Conservation (phyloP, 257 asterid species). For the Striga asiatica region DNA sequence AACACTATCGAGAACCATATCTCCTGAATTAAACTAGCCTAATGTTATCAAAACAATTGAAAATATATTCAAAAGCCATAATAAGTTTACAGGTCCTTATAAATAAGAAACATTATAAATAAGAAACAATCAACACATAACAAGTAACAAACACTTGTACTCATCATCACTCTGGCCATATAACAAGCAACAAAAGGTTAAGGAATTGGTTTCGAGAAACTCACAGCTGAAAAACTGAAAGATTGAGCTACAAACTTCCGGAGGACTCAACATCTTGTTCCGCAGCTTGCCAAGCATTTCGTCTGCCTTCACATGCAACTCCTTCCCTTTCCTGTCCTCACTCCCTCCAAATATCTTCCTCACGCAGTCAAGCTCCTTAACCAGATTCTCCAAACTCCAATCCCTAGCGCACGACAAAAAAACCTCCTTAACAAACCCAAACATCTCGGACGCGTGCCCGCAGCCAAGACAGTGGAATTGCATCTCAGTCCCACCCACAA, state of each 20-base stretch:
- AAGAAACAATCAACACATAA: conserved; percentile 4
- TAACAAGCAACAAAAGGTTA: conserved; percentile 6
- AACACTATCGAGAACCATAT: too few species aligned
- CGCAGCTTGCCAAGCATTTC: conserved; percentile 53
- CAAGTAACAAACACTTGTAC: background rate
- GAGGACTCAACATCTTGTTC: conserved; percentile 52
- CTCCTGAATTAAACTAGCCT: background rate
- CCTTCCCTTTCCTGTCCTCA: conserved; percentile 76
- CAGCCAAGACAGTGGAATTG: conserved; percentile 86
- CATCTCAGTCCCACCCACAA: conserved; percentile 66
- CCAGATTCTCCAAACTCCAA: conserved; percentile 54
- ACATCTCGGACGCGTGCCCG: conserved; percentile 78
- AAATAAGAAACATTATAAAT: background rate
- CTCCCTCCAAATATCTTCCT: conserved; percentile 53
- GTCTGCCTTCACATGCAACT: conserved; percentile 52
- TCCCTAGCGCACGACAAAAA: conserved; percentile 58
- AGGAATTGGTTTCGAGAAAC: conserved; percentile 21
- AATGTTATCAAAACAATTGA: background rate
- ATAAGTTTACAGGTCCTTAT: too few species aligned
- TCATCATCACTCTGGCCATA: conserved; percentile 4
- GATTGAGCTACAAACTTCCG: conserved; percentile 54
- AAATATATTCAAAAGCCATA: too few species aligned
- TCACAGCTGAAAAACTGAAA: conserved; percentile 74
- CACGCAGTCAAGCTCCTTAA: conserved; percentile 79
- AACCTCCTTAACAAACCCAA: conserved; percentile 83